phyloP scores from a whole-genome alignment of 768 basidiomycete genomes.

The Agaricus blazei region DNA sequence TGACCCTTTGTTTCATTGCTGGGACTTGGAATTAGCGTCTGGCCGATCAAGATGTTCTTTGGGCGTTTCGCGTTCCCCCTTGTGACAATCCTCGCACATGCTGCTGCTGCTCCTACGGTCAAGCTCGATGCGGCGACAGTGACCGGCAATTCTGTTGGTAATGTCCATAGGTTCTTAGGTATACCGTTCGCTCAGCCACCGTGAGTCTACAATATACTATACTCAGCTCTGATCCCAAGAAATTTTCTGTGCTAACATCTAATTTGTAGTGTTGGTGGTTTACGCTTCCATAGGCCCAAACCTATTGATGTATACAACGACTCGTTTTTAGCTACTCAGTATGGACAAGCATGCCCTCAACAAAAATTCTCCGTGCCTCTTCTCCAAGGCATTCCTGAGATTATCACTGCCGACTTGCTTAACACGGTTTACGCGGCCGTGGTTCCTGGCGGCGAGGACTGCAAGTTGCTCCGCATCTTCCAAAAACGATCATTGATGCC shows the following conservation, averaged over 20 bases:
- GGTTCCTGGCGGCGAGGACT: slow-evolving; percentile 38
- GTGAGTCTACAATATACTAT: slow-evolving; percentile 24
- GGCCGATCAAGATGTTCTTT: no score
- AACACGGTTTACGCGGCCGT: slow-evolving; percentile 22
- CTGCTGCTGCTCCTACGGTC: no score
- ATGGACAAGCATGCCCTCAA: slow-evolving; percentile 44
- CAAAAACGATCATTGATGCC: not conserved
- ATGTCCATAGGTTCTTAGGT: slow-evolving; percentile 17
- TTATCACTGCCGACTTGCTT: slow-evolving; percentile 27
- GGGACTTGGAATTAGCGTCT: no score
- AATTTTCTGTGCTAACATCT: not conserved
- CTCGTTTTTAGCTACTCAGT: slow-evolving; percentile 28
- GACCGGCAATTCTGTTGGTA: no score
- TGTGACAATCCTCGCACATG: no score
- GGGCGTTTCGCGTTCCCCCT: no score
- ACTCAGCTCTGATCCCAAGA: not conserved
- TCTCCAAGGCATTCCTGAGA: slow-evolving; percentile 25
- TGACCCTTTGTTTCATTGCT: no score
- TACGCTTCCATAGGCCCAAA: slow-evolving; percentile 37
- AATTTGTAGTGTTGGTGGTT: slow-evolving; percentile 25
- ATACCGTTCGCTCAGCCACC: slow-evolving; percentile 53
- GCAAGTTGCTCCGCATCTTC: slow-evolving; percentile 22
- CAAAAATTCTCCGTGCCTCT: slow-evolving; percentile 32
- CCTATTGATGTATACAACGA: slow-evolving; percentile 29
- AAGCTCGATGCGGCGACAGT: no score